phyloP scores from a whole-genome alignment of 1,284 basidiomycete genomes.

The Porodaedalea pini region DNA sequence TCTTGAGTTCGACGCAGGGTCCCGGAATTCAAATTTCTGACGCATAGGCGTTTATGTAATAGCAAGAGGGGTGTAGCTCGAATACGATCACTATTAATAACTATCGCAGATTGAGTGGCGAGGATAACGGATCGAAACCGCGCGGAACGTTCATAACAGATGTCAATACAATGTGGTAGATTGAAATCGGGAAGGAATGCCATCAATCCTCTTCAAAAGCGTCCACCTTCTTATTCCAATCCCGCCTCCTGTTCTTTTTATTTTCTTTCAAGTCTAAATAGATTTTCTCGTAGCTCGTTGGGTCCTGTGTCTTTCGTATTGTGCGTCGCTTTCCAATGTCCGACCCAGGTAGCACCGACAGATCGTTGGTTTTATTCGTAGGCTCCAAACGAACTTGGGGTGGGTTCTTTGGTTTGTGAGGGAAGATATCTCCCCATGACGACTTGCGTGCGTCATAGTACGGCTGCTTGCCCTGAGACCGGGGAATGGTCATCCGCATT shows the following conservation, averaged over 20 bases:
- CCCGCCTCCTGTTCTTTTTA: conserved; percentile 10
- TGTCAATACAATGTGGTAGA: too few relatives aligned
- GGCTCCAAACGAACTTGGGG: conserved; percentile 60
- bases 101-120: not conserved
- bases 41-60: conserved; percentile 24
- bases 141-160: not conserved
- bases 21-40: conserved; percentile 78
- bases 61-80: not conserved
- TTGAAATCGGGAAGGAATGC: not conserved
- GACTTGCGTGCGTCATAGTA: conserved; percentile 96
- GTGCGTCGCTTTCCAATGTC: conserved; percentile 54
- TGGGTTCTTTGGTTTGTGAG: conserved; percentile 75
- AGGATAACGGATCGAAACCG: not conserved
- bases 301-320: conserved; percentile 6
- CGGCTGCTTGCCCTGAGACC: conserved; percentile 89
- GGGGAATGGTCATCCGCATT: conserved; percentile 87
- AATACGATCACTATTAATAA: not conserved
- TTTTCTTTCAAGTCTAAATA: conserved; percentile 11
- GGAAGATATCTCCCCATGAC: conserved; percentile 92
- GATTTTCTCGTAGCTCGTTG: conserved; percentile 15
- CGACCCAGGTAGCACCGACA: conserved; percentile 33
- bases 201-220: not conserved
- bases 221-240: not conserved
- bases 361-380: conserved; percentile 30
- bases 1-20: conserved; percentile 82